phyloP scores from a whole-genome alignment of 768 basidiomycete genomes.

The Hypsizygus marmoreus region DNA sequence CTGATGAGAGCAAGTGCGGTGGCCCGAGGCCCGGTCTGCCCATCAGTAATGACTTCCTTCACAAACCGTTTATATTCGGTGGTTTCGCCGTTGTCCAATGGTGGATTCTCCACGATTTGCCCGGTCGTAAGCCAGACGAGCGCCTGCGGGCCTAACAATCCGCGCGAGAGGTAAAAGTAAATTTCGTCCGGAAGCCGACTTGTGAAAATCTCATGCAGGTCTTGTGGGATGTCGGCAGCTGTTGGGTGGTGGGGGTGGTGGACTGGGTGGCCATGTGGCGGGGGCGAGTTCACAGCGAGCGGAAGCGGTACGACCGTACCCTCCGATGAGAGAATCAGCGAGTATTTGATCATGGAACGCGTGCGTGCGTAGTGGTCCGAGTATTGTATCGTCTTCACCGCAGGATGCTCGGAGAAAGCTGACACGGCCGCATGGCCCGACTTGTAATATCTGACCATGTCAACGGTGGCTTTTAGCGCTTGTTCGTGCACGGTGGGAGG shows the following conservation, averaged over 20 bases:
- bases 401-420: slow-evolving; percentile 77
- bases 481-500: slow-evolving; percentile 82
- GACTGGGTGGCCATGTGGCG: slow-evolving; percentile 50
- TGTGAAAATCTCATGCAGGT: slow-evolving; percentile 95
- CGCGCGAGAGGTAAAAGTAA: slow-evolving; percentile 94
- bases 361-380: slow-evolving; percentile 86
- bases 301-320: slow-evolving; percentile 80
- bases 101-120: slow-evolving; percentile 81
- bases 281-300: slow-evolving; percentile 58
- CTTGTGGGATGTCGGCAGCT: slow-evolving; percentile 83
- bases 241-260: slow-evolving; percentile 72
- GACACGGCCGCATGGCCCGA: slow-evolving; percentile 80
- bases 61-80: slow-evolving; percentile 93
- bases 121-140: slow-evolving; percentile 95
- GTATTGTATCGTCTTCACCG: slow-evolving; percentile 80
- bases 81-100: slow-evolving; percentile 93
- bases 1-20: slow-evolving; percentile 88
- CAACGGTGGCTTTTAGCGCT: slow-evolving; percentile 81
- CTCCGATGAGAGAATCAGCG: slow-evolving; percentile 87
- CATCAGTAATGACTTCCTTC: slow-evolving; percentile 95
- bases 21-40: slow-evolving; percentile 89
- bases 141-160: slow-evolving; percentile 84
- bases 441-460: slow-evolving; percentile 93
- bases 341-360: slow-evolving; percentile 89
- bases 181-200: slow-evolving; percentile 93